A percentile compares a stretch with the other conserved stretches of the same genome.
These are phyloP conservation scores for Suhomyces vadensis DNA, from an alignment of 805 yeast species.

Conservation along the genomic window DNA sequence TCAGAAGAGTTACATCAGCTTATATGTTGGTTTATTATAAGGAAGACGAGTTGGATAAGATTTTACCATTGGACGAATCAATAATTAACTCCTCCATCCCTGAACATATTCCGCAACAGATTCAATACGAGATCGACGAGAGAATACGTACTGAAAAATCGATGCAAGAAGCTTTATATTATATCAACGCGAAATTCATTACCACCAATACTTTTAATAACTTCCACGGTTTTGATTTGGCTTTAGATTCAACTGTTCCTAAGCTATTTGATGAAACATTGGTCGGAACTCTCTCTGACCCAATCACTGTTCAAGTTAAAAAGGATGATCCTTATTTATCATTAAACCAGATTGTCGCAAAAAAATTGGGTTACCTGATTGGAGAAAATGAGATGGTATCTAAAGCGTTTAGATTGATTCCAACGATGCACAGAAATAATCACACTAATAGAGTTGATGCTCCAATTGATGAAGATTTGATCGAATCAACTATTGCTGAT, in stretches of 20 bases:
- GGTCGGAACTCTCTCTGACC: constrained; percentile 48
- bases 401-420: constrained; percentile 57
- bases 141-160: constrained; percentile 57
- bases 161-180: constrained; percentile 58
- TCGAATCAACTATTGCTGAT: constrained; percentile 49
- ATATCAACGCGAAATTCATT: constrained; percentile 53
- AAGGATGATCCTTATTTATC: constrained; percentile 56
- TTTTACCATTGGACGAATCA: constrained; percentile 61
- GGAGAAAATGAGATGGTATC: constrained; percentile 15
- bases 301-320: constrained; percentile 51
- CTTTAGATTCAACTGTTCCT: constrained; percentile 55
- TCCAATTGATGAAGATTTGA: constrained; percentile 26
- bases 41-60: constrained; percentile 53
- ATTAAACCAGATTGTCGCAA: constrained; percentile 51
- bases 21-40: constrained; percentile 95
- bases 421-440: constrained; percentile 66
- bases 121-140: constrained; percentile 63
- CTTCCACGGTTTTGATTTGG: constrained; percentile 75
- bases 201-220: constrained; percentile 54
- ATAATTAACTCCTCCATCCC: constrained; percentile 50
- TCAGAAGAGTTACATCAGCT: constrained; percentile 88
- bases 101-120: constrained; percentile 60
- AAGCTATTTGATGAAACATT: constrained; percentile 51
- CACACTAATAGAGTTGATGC: constrained; percentile 65
- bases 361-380: constrained; percentile 38